A percentile compares a stretch with the other conserved stretches of the same genome.
These are phyloP conservation scores for Capsicum baccatum DNA, from an alignment of 257 asterid species.

Conservation along the genomic window DNA sequence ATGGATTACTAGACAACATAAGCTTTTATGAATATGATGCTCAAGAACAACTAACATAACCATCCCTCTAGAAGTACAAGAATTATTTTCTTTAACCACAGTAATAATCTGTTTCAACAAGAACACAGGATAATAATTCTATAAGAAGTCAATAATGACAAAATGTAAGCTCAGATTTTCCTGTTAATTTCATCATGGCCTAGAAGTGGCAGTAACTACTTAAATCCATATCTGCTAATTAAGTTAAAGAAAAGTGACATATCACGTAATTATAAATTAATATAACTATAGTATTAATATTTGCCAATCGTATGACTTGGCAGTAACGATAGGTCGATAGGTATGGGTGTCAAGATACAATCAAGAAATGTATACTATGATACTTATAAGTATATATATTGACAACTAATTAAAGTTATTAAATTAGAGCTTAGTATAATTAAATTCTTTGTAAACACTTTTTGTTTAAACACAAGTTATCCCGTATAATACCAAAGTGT, in stretches of 20 bases:
- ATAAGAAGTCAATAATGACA: background rate
- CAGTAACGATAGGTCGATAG: background rate
- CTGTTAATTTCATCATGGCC: background rate
- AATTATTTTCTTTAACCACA: constrained; percentile 4
- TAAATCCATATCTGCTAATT: background rate
- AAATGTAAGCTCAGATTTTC: background rate
- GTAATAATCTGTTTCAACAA: background rate
- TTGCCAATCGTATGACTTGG: background rate
- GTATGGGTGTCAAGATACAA: constrained; percentile 1
- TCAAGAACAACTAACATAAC: constrained; percentile 2
- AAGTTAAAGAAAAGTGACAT: background rate
- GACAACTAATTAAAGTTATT: background rate
- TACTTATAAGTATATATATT: background rate
- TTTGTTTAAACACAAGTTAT: background rate
- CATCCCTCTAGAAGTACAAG: background rate
- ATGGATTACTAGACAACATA: background rate
- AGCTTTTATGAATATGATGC: background rate
- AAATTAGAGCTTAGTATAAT: background rate
- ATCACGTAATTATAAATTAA: background rate
- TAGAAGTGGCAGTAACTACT: background rate
- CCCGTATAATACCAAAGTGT: background rate
- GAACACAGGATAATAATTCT: background rate
- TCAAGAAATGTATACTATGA: constrained; percentile 1
- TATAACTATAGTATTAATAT: background rate
- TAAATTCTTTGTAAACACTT: background rate